Evolutionary conservation across 2,329 filamentous ascomycete species (phyloP).

Genomic region (Eutypa lata): DNA sequence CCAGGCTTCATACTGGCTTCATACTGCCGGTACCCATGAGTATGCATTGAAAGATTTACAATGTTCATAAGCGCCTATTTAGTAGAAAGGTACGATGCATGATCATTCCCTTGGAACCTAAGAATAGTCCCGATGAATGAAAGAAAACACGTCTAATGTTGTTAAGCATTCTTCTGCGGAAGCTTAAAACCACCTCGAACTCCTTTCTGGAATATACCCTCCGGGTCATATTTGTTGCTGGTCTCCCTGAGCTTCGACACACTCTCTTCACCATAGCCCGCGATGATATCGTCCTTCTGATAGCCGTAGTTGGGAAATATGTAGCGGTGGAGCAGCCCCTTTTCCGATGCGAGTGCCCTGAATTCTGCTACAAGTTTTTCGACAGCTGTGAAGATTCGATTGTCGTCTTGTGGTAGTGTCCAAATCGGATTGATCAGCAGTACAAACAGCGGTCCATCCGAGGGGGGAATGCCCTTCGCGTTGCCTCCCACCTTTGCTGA

Average conservation of each 20-base stretch:
- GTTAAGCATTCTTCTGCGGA: background rate
- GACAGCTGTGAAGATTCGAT: slow-evolving; percentile 10
- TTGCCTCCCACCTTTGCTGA: slow-evolving; percentile 16
- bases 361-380: slow-evolving; percentile 1
- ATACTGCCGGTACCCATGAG: too few relatives aligned
- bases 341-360: slow-evolving; percentile 4
- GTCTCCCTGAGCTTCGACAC: slow-evolving; percentile 3
- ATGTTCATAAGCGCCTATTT: too few relatives aligned
- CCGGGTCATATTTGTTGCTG: slow-evolving; percentile 12
- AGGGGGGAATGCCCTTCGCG: slow-evolving; percentile 13
- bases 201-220: slow-evolving; percentile 10
- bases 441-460: slow-evolving; percentile 17
- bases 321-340: slow-evolving; percentile 12
- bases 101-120: too few relatives aligned
- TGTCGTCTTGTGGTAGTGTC: slow-evolving; percentile 7
- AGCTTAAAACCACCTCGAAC: slow-evolving; percentile 14
- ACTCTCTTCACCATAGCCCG: slow-evolving; percentile 8
- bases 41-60: too few relatives aligned
- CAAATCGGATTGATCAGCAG: slow-evolving; percentile 18
- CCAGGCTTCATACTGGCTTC: too few relatives aligned
- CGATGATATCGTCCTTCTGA: slow-evolving; percentile 8
- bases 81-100: too few relatives aligned
- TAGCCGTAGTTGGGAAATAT: slow-evolving; percentile 14
- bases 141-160: too few relatives aligned
- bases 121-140: too few relatives aligned